These are phyloP conservation scores for Tricholoma sp. DNA, from an alignment of 768 basidiomycete species.

Conservation along the genomic window DNA sequence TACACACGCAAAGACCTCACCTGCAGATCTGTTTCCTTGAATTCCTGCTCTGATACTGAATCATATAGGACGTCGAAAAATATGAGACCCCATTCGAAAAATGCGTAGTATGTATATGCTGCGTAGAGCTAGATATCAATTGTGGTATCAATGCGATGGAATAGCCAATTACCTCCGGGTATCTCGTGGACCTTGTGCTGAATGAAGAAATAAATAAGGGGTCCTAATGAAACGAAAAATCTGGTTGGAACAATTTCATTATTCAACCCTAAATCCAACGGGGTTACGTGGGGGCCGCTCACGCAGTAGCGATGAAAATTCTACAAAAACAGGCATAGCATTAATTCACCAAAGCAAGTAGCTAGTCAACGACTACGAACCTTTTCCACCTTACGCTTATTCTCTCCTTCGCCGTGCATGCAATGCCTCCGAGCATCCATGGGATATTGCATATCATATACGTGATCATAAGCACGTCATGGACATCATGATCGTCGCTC, in stretches of 20 bases:
- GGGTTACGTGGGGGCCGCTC: slow-evolving; percentile 13
- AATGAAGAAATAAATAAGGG: slow-evolving; percentile 79
- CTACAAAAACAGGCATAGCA: slow-evolving; percentile 27
- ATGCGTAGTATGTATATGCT: slow-evolving; percentile 85
- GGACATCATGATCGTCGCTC: slow-evolving; percentile 73
- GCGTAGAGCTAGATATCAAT: neutral
- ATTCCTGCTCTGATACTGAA: slow-evolving; percentile 57
- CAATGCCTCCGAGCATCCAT: slow-evolving; percentile 78
- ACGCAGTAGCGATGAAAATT: slow-evolving; percentile 48
- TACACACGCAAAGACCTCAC: slow-evolving; percentile 26
- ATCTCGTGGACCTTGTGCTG: slow-evolving; percentile 77
- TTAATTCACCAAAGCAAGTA: neutral
- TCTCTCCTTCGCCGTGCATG: slow-evolving; percentile 43
- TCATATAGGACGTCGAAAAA: slow-evolving; percentile 70
- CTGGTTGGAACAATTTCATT: slow-evolving; percentile 25
- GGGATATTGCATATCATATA: slow-evolving; percentile 84
- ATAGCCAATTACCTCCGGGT: slow-evolving; percentile 60
- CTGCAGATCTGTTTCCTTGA: slow-evolving; percentile 48
- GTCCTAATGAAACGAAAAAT: slow-evolving; percentile 67
- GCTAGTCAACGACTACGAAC: slow-evolving; percentile 28
- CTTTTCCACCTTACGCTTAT: slow-evolving; percentile 42
- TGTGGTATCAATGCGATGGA: neutral
- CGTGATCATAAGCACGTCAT: slow-evolving; percentile 84
- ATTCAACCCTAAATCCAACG: neutral
- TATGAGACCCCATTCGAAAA: slow-evolving; percentile 87